These are phyloP conservation scores for Hansenula lynferdii DNA, from an alignment of 1,139 yeast species.

Conservation along the genomic window DNA sequence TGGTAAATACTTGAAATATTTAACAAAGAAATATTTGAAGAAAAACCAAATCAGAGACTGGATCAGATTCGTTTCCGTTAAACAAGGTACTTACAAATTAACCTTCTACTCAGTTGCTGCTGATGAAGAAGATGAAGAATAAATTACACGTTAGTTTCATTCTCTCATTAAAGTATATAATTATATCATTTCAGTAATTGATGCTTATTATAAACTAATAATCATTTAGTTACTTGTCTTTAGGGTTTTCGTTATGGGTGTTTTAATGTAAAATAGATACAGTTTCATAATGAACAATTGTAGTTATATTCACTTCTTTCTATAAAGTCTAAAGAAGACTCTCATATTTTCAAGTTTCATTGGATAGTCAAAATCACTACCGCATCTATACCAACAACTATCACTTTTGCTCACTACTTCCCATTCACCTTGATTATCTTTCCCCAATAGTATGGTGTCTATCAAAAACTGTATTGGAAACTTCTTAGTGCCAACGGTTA, in stretches of 20 bases:
- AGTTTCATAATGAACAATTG: conserved; percentile 17
- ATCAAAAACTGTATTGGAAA: conserved; percentile 82
- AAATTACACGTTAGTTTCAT: conserved; percentile 23
- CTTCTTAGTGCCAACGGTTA: conserved; percentile 64
- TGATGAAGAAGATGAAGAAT: conserved; percentile 93
- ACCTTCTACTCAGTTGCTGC: conserved; percentile 99
- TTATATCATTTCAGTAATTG: conserved; percentile 8
- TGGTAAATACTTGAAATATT: conserved; percentile 99
- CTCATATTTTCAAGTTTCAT: conserved; percentile 84
- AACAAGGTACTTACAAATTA: conserved; percentile 96
- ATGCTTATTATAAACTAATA: conserved; percentile 9
- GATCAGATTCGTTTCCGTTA: conserved; percentile 98
- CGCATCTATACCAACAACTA: conserved; percentile 77
- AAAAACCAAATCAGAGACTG: conserved; percentile 99
- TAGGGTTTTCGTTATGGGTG: conserved; percentile 11
- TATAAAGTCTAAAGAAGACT: conserved; percentile 71
- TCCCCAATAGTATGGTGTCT: conserved; percentile 66
- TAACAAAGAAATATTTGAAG: conserved; percentile 99
- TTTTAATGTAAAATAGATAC: conserved; percentile 16
- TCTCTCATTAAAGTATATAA: no score
- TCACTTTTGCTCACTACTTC: conserved; percentile 59
- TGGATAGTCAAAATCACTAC: conserved; percentile 52
- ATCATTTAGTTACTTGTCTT: conserved; percentile 5
- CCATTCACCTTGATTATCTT: conserved; percentile 58
- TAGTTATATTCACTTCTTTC: conserved; percentile 42